Conservation (phyloP, 2,329 filamentous ascomycete genomes). For the Claviceps quebecensis region DNA sequence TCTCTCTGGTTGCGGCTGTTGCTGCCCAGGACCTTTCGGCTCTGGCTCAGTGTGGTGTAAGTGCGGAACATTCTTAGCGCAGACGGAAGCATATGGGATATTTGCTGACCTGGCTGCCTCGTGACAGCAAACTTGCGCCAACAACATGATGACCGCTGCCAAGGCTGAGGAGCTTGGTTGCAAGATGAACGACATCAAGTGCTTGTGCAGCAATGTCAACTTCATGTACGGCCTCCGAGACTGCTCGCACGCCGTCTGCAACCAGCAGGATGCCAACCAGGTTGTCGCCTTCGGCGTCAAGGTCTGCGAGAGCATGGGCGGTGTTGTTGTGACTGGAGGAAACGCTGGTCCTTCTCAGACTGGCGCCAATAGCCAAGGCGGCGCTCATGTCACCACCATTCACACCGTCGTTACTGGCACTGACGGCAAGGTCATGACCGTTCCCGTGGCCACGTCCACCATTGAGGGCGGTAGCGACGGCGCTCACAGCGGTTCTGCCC, state of each 20-base stretch:
- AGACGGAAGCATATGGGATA: neutral
- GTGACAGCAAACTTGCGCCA: constrained; percentile 32
- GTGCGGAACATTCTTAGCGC: constrained; percentile 9
- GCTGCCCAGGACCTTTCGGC: constrained; percentile 26
- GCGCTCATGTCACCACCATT: constrained; percentile 17
- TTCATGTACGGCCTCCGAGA: constrained; percentile 37
- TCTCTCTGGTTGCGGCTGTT: constrained; percentile 26
- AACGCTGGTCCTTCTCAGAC: constrained; percentile 1
- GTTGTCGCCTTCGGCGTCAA: constrained; percentile 25
- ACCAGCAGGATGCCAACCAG: constrained; percentile 18
- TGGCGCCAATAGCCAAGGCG: neutral
- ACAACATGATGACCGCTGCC: constrained; percentile 32
- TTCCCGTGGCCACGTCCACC: constrained; percentile 24
- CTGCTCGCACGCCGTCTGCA: constrained; percentile 33
- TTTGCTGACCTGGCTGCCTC: constrained; percentile 2
- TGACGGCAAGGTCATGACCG: constrained; percentile 19
- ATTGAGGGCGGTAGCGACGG: constrained; percentile 11
- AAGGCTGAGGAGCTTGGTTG: constrained; percentile 34
- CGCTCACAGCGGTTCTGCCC: constrained; percentile 2
- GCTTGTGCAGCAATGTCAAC: constrained; percentile 32
- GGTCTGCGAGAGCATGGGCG: constrained; percentile 22
- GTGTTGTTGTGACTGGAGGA: constrained; percentile 18
- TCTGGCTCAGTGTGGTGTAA: constrained; percentile 40
- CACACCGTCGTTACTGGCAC: constrained; percentile 21
- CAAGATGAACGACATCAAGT: constrained; percentile 23